phyloP scores from a whole-genome alignment of 139 green algal genomes.

The Volvox africanus region DNA sequence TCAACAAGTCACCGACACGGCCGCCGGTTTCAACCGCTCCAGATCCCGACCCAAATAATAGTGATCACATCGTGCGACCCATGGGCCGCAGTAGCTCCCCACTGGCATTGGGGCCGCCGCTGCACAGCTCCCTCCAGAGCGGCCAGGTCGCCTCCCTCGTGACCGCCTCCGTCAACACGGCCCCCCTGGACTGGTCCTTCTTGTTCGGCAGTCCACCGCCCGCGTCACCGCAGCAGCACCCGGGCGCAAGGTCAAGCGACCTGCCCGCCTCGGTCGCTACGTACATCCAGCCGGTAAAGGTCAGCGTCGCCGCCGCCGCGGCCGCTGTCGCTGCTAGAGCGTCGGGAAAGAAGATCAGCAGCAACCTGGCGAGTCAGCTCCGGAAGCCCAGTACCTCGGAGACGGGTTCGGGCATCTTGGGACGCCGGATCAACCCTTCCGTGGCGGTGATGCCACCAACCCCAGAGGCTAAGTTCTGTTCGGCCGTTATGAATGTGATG shows the following conservation, averaged over 20 bases:
- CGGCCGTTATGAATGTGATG: slow-evolving; percentile 30
- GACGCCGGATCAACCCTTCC: not conserved
- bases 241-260: not conserved
- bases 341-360: not conserved
- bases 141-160: slow-evolving; percentile 10
- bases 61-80: not conserved
- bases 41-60: slow-evolving; percentile 1
- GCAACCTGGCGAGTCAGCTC: too few species aligned
- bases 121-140: not conserved
- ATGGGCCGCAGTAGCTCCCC: not conserved
- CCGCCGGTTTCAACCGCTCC: not conserved
- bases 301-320: not conserved
- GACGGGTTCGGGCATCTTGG: too few species aligned
- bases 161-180: not conserved
- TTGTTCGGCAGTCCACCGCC: not conserved
- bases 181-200: slow-evolving; percentile 8
- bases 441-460: not conserved
- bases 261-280: not conserved
- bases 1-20: slow-evolving; percentile 12
- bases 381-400: too few species aligned
- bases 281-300: not conserved
- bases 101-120: slow-evolving; percentile 10
- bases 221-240: not conserved
- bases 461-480: slow-evolving; percentile 29
- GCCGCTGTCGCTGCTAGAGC: not conserved